Conservation (phyloP, 2,329 filamentous ascomycete species). For the Ascochyta koolunga region DNA sequence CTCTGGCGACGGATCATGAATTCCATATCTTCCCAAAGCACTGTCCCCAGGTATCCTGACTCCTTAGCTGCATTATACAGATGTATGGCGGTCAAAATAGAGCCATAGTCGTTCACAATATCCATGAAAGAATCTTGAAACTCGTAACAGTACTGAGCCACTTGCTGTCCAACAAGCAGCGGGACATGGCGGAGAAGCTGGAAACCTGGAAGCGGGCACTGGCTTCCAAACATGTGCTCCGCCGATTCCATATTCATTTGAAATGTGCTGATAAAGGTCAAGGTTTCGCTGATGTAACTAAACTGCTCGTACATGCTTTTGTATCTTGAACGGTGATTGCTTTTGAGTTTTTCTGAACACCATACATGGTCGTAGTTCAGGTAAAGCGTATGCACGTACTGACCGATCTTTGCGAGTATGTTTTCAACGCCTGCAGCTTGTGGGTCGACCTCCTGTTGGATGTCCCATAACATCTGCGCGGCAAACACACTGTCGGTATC, state of each 20-base stretch:
- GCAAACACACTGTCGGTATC: conserved; percentile 11
- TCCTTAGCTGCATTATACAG: conserved; percentile 14
- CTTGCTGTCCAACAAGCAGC: conserved; percentile 1
- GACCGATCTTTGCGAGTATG: neutral
- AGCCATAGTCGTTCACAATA: neutral
- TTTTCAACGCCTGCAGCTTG: neutral
- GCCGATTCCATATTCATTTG: neutral
- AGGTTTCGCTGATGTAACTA: neutral
- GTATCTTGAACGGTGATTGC: neutral
- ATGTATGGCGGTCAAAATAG: conserved; percentile 6
- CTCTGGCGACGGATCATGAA: conserved; percentile 8
- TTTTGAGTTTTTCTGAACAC: neutral
- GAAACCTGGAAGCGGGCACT: neutral
- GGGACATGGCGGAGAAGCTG: conserved; percentile 3
- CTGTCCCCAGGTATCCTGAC: neutral
- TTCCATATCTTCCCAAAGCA: conserved; percentile 14
- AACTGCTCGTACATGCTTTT: neutral
- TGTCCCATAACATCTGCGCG: conserved; percentile 20
- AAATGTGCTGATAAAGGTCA: neutral
- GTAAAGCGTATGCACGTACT: neutral
- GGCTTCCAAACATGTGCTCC: neutral
- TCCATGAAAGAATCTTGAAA: conserved; percentile 1
- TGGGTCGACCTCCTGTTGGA: conserved; percentile 7
- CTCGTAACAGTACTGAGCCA: neutral
- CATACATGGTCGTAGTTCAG: neutral